A percentile compares a stretch with the other conserved stretches of the same genome.
Conservation (phyloP, 1,139 yeast genomes). For the Waltiozyma sp. region DNA sequence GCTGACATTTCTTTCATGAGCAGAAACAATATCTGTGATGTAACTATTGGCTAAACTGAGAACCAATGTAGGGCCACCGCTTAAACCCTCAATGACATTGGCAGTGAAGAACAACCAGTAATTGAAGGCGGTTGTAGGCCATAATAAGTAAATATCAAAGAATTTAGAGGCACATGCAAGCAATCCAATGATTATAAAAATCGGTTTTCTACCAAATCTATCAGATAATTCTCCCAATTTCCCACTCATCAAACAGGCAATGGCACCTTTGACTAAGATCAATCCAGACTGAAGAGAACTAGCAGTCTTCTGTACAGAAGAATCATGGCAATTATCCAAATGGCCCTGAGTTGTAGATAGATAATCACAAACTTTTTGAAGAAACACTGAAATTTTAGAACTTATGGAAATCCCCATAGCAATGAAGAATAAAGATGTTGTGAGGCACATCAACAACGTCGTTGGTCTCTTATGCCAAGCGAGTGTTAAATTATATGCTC, state of each 20-base stretch:
- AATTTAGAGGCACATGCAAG: conserved; percentile 22
- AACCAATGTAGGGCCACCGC: conserved; percentile 46
- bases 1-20: conserved; percentile 39
- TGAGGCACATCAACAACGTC: conserved; percentile 16
- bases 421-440: conserved; percentile 15
- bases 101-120: conserved; percentile 27
- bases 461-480: conserved; percentile 23
- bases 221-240: conserved; percentile 51
- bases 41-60: conserved; percentile 49
- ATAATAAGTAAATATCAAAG: conserved; percentile 24
- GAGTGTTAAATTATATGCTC: conserved; percentile 12
- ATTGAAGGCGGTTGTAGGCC: conserved; percentile 21
- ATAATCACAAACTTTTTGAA: conserved; percentile 19
- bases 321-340: conserved; percentile 17
- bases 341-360: conserved; percentile 2
- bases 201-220: conserved; percentile 46
- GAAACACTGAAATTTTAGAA: conserved; percentile 19
- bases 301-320: conserved; percentile 21
- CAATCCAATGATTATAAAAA: conserved; percentile 26
- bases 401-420: conserved; percentile 14
- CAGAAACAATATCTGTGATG: conserved; percentile 52
- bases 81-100: conserved; percentile 32
- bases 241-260: conserved; percentile 19
- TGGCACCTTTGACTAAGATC: conserved; percentile 13
- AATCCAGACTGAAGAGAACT: conserved; percentile 17